Base-by-base conservation (phyloP, 129 eudicot species). In the Saussurea involucrata region DNA sequence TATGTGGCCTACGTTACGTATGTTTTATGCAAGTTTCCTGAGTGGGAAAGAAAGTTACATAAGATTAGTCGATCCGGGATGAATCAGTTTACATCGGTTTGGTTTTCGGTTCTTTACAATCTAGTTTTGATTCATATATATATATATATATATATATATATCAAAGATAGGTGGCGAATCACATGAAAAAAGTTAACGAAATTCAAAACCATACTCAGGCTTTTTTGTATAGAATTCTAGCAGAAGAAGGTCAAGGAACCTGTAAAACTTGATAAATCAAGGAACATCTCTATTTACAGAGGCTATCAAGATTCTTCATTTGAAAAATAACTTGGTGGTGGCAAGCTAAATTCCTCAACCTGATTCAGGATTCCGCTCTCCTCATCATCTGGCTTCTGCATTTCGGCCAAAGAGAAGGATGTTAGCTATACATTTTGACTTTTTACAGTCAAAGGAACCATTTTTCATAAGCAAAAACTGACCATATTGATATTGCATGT, bases 271-370 rank as follows among this genome's bases (percentile, higher is more conserved):
- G 58, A 55, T 58, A 55, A 77, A 55, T 58, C 33, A 77, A 27
- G 69, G 24, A 24, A 18, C 31, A 78, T 70, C 17, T 28, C 53
- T 73, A 80, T 80, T 24, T 67, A 74, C 76, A 75, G 18, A 74
- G 29, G 68, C 46, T 55, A 74, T 53, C 91, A 92, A 78, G 90
- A 76, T 53, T 90, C 98, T 20, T 93, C 97, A 79, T 88, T 89
- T 10, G 70, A 66, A 31, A 93, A 89, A 80, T 77, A 93, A 74
- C 97, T 90, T 73, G 80, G 87, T 73, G 80, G 87, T 29, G 98
- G 98, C 90, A 93, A 81, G 79, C 88, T 78, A 55, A 93, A 93
- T 11, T 90, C 98, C 82, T 93, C 95, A 40, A 88, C 95, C 29
- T 87, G 98, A 77, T 81, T 87, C 67, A 87, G 84, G 65, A 93